A percentile compares a stretch with the other conserved stretches of the same genome.
phyloP scores from a whole-genome alignment of 2,329 filamentous ascomycete genomes.

The Aspergillus terreus region DNA sequence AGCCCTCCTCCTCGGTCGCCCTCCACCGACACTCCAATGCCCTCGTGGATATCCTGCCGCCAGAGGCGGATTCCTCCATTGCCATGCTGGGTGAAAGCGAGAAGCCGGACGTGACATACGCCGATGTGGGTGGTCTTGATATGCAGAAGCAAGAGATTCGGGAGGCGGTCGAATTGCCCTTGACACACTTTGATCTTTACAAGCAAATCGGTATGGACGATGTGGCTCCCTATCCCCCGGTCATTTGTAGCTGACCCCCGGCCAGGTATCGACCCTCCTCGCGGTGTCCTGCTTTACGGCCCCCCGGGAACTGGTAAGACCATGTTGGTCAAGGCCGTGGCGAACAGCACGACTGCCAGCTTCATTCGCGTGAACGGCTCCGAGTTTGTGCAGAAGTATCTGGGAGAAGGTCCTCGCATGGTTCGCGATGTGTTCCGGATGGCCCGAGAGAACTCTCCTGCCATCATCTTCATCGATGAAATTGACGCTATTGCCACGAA shows the following conservation, averaged over 20 bases:
- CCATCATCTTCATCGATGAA: conserved; percentile 99
- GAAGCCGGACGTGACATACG: conserved; percentile 97
- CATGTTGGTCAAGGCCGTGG: conserved; percentile 96
- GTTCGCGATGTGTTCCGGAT: conserved; percentile 98
- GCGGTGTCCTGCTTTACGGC: conserved; percentile 92
- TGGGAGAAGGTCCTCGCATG: conserved; percentile 97
- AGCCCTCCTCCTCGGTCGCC: conserved; percentile 95
- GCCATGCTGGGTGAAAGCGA: conserved; percentile 95
- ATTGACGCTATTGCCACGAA: conserved; percentile 99
- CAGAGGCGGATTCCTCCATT: conserved; percentile 96
- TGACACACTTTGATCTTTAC: conserved; percentile 98
- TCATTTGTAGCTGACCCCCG: conserved; percentile 17
- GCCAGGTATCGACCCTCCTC: conserved; percentile 80
- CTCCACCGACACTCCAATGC: conserved; percentile 98
- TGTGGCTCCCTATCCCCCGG: not conserved
- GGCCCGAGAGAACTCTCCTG: conserved; percentile 95
- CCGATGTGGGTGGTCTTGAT: conserved; percentile 93
- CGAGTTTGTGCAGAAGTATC: conserved; percentile 98
- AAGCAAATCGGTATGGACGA: conserved; percentile 75
- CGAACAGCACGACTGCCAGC: conserved; percentile 95
- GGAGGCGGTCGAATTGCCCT: conserved; percentile 91
- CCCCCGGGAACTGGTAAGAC: conserved; percentile 96
- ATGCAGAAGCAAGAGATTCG: conserved; percentile 99
- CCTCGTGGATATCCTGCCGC: conserved; percentile 96
- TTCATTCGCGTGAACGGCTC: conserved; percentile 98